Evolutionary conservation across 805 yeast genomes (phyloP), one percentile per base, ranked within the genome.

Genomic region (Ogataea salicorniae): DNA sequence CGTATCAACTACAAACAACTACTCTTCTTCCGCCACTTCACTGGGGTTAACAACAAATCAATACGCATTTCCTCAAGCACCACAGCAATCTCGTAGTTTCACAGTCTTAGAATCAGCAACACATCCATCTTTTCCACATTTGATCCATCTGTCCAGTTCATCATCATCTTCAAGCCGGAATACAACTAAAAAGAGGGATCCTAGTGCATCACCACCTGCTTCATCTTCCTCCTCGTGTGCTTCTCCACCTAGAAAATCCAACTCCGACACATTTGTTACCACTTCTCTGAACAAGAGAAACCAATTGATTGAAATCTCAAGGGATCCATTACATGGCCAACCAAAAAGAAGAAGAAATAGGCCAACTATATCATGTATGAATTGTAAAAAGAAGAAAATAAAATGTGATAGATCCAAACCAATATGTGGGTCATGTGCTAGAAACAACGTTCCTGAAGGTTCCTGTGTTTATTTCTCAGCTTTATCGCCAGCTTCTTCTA

Each of bases 341-440:
- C 51, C 54, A 31, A 50, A 53, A 45, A 59, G 72, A 48, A 72
- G 66, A 51, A 65, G 81, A 53, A 75, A 76, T 57, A 68, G 80
- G 55, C 72, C 71, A 5, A 75, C 80, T 4, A 63, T 75, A 1
- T 63, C 68, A 5, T 64, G 68, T 51, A 41, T 59, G 43, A 53
- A 70, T 39, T 77, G 82, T 56, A 68, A 79, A 48, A 67, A 72
- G 55, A 62, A 79, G 46, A 77, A 77, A 52, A 78, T 77, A 15
- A 75, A 74, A 48, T 69, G 73, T 54, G 71, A 68, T 47, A 54
- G 69, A 23, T 45, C 40, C 9, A 59, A 61, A 55, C 73, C 72
- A 8, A 50, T 48, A 15, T 69, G 73, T 50, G 64, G 67, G 0
- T 56, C 68, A 2, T 69, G 73, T 51, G 7, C 46, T 2, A 50